Evolutionary conservation across 192 early-diverging fungal genomes (phyloP).

Genomic region (Jimgerdemannia flammicorona): DNA sequence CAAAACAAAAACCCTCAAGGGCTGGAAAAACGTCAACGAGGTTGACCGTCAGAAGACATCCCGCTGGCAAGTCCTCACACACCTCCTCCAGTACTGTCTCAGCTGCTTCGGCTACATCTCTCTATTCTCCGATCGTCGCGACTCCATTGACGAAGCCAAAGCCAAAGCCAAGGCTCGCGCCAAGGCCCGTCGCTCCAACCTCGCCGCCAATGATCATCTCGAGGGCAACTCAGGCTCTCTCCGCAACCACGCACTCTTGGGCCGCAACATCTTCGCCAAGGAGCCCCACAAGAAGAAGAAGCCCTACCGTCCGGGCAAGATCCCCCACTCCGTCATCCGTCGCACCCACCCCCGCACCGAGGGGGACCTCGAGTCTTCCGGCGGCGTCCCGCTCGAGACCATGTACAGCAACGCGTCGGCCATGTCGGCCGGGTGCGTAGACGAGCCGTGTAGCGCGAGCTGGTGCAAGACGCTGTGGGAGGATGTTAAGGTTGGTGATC

Average conservation of each 20-base stretch:
- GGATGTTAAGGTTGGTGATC: conserved; percentile 84
- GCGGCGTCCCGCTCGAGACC: not conserved
- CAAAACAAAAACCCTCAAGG: conserved; percentile 41
- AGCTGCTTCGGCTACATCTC: conserved; percentile 18
- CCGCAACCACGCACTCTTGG: conserved; percentile 12
- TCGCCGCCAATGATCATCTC: conserved; percentile 32
- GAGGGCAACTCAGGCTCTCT: conserved; percentile 22
- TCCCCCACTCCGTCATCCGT: conserved; percentile 44
- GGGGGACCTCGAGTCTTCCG: not conserved
- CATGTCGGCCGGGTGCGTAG: not conserved
- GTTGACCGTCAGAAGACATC: conserved; percentile 2
- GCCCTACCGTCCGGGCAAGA: conserved; percentile 28
- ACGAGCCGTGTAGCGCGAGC: conserved; percentile 9
- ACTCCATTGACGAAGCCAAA: not conserved
- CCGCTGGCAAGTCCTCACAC: conserved; percentile 5
- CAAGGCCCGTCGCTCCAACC: conserved; percentile 14
- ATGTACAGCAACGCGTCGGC: not conserved
- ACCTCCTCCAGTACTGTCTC: conserved; percentile 1
- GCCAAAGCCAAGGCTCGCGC: not conserved
- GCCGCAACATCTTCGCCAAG: conserved; percentile 21
- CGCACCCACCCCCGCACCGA: conserved; percentile 11
- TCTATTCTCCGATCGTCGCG: conserved; percentile 5
- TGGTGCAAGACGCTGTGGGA: conserved; percentile 81
- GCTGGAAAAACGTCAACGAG: conserved; percentile 65
- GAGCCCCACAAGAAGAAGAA: conserved; percentile 7